phyloP scores from a whole-genome alignment of 73 alveolate genomes.

The Paramecium sonneborni region DNA sequence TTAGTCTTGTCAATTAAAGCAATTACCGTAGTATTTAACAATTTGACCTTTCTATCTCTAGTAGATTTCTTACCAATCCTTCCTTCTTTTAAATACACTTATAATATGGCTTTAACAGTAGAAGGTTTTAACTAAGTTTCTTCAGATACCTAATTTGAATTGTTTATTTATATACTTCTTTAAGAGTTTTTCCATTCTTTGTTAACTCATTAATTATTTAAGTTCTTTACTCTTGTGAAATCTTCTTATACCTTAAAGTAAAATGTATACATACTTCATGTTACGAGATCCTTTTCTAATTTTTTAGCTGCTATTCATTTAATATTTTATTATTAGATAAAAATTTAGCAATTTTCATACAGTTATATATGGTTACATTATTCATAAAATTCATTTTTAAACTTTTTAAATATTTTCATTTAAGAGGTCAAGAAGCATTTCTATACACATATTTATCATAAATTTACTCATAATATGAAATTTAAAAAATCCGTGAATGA shows the following conservation, averaged over 20 bases:
- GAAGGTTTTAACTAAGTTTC: constrained; percentile 62
- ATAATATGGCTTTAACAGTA: constrained; percentile 60
- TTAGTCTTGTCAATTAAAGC: constrained; percentile 34
- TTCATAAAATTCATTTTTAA: not conserved
- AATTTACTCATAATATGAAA: not conserved
- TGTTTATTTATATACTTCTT: constrained; percentile 13
- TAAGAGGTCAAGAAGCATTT: not conserved
- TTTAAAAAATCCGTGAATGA: not conserved
- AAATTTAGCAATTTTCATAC: not conserved
- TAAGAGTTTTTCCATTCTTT: constrained; percentile 54
- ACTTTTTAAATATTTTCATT: not conserved
- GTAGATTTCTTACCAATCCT: constrained; percentile 67
- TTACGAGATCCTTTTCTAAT: constrained; percentile 54
- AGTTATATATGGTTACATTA: not conserved
- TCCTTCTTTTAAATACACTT: constrained; percentile 62
- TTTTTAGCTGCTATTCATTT: constrained; percentile 33
- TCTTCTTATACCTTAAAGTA: not conserved
- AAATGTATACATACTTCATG: not conserved
- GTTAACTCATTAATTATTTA: constrained; percentile 14
- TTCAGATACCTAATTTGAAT: constrained; percentile 22
- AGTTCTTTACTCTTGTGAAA: constrained; percentile 11
- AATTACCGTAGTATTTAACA: constrained; percentile 32
- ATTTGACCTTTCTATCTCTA: constrained; percentile 48
- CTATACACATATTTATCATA: not conserved
- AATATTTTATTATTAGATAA: not conserved